Base-by-base conservation (phyloP, 768 basidiomycete genomes). In the Hygrophoropsis aurantiaca region DNA sequence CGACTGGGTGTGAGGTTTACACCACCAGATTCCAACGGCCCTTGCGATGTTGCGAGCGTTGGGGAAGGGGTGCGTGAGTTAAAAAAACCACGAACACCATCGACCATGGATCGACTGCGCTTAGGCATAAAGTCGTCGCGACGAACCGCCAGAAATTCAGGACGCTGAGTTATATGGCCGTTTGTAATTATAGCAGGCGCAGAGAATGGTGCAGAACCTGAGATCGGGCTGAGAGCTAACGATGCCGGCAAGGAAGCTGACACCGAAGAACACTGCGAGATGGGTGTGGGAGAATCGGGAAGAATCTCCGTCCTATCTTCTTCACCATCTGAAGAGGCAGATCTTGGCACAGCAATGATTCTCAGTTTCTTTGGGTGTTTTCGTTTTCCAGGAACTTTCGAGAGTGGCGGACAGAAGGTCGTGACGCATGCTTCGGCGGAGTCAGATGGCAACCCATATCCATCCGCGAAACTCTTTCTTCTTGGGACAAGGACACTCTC, bases 401-500 rank as follows among this genome's bases (percentile, higher is more conserved):
- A 11, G 6, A 26, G 18, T 5, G 52, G 3, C 19, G 43, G 38
- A 8, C 19, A 21, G 36, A 40, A 26, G 7, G 42, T 15, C 15
- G 25, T 26, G 7, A 32, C 16, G 26, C 18, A 19, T 20, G 46
- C 40, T 25, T 21, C 42, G 10, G 19, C 39, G 41, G 46, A 26
- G 4, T 21, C 44, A 16, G 26, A 23, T 3, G 21, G 20, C 8
- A 19, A 21, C 8, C 24, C 16, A 16, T 33, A 49, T 37, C 35
- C 55, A 23, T 70, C 69, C 9, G 71, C 59, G 23, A 77, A 70
- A 49, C 81, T 79, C 61, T 71, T 80, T 52, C 79, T 74, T 46
- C 85, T 71, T 21, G 80, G 78, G 38, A 87, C 78, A 20, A 84
- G 75, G 18, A 88, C 77, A 42, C 85, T 87, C 61, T 88, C 85